Evolutionary conservation across 805 yeast genomes (phyloP), one percentile per base, ranked within the genome.

Genomic region (Saccharomycopsis sp.): DNA sequence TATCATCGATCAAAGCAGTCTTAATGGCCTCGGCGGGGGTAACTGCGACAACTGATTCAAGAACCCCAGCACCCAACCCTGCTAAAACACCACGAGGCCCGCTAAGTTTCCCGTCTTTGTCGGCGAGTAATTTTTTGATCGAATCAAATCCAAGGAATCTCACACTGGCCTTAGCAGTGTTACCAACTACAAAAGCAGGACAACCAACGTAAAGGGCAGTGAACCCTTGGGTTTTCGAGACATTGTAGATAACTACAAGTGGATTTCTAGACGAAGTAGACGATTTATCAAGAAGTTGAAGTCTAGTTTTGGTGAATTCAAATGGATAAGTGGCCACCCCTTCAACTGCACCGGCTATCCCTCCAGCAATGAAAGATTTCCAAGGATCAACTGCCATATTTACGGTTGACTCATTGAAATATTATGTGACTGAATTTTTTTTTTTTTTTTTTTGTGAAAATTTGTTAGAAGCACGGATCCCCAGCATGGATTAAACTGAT

Each of bases 21-120:
- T 90, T 90, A 64, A 90, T 86, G 28, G 96, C 95, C 63, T 90
- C 98, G 45, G 89, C 88, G 2, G 98, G 98, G 0, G 98, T 90
- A 39, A 93, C 95, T 0, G 97, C 97, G 37, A 89, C 71, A 22
- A 88, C 82, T 46, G 95, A 82, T 61, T 90, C 98, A 50, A 90
- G 64, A 37, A 89, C 74, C 29, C 98, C 98, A 2, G 98, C 98
- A 39, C 97, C 97, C 36, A 93, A 68, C n/a, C 98, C 98, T 1
- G 98, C 98, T 26, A 90, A 48, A 4, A 89, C 94, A 53, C 97
- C 97, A 57, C 95, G 65, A 5, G 93, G 81, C 3, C 95, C 95
- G 28, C 93, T 79, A 40, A 93, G 66, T 62, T 86, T 84, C 4
- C 97, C 97, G 51, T 85, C 75, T 54, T 79, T 78, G 61, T 93